Conservation (phyloP, 768 basidiomycete species). For the Lentinula sp. region DNA sequence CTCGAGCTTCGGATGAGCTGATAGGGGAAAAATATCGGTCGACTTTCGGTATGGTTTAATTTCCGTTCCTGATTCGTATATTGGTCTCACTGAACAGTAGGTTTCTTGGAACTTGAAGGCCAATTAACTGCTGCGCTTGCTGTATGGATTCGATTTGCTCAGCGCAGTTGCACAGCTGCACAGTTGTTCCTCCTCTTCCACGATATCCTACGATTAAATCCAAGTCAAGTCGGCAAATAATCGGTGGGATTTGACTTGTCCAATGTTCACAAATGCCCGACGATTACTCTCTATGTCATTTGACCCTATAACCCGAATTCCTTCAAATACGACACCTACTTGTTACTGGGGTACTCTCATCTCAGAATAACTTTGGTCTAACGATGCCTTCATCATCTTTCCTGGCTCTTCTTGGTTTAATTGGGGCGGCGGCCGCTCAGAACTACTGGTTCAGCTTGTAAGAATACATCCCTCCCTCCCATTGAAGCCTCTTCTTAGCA, state of each 20-base stretch:
- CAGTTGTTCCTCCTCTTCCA: neutral
- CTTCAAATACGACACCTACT: neutral
- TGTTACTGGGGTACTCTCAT: neutral
- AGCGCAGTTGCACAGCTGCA: too few species aligned
- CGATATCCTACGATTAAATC: neutral
- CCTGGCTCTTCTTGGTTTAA: neutral
- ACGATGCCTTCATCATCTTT: neutral
- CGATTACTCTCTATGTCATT: neutral
- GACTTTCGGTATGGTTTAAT: neutral
- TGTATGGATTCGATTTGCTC: too few species aligned
- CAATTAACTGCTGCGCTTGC: too few species aligned
- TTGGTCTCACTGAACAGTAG: neutral
- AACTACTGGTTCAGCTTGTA: constrained; percentile 60
- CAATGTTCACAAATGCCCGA: neutral
- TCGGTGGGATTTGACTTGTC: neutral
- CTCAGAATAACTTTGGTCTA: neutral
- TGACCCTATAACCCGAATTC: neutral
- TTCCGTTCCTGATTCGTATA: neutral
- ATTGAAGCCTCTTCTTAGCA: neutral
- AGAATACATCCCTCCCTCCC: constrained; percentile 9
- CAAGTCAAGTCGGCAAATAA: neutral
- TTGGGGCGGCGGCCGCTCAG: neutral
- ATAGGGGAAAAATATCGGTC: neutral
- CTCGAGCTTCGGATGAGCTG: too few species aligned
- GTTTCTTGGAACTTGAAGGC: neutral